phyloP scores from a whole-genome alignment of 2,329 filamentous ascomycete genomes.

The Aureobasidium sp. region DNA sequence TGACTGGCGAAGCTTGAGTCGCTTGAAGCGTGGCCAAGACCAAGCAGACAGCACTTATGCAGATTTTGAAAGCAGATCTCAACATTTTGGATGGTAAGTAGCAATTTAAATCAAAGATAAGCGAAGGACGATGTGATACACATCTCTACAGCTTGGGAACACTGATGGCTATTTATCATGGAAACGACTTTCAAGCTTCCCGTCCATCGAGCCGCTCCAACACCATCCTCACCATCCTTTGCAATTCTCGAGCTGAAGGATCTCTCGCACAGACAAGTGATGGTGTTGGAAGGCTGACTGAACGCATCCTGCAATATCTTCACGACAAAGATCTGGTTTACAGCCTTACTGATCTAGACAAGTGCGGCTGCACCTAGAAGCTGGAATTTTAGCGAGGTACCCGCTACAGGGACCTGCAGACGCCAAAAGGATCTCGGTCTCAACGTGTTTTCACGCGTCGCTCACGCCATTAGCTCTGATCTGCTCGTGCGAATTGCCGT shows the following conservation, averaged over 20 bases:
- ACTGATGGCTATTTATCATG: not conserved
- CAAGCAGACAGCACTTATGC: not conserved
- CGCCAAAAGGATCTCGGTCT: too few species aligned
- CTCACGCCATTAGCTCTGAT: too few species aligned
- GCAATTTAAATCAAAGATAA: not conserved
- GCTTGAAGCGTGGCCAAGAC: not conserved
- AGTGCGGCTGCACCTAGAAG: too few species aligned
- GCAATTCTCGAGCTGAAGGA: not conserved
- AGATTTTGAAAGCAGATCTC: not conserved
- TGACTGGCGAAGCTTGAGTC: not conserved
- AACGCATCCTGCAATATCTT: too few species aligned
- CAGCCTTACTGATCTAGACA: too few species aligned
- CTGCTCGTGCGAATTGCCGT: too few species aligned
- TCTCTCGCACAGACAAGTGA: not conserved
- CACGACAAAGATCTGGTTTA: too few species aligned
- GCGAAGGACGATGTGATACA: not conserved
- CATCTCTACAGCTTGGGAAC: not conserved
- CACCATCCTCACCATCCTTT: not conserved
- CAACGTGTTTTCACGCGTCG: too few species aligned
- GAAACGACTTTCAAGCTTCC: not conserved
- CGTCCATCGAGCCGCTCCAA: not conserved
- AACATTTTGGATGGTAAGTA: not conserved
- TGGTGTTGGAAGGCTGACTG: not conserved
- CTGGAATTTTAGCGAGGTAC: too few species aligned
- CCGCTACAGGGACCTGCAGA: too few species aligned